Conservation (phyloP, 192 early-diverging fungal species). For the Radiomyces spectabilis region DNA sequence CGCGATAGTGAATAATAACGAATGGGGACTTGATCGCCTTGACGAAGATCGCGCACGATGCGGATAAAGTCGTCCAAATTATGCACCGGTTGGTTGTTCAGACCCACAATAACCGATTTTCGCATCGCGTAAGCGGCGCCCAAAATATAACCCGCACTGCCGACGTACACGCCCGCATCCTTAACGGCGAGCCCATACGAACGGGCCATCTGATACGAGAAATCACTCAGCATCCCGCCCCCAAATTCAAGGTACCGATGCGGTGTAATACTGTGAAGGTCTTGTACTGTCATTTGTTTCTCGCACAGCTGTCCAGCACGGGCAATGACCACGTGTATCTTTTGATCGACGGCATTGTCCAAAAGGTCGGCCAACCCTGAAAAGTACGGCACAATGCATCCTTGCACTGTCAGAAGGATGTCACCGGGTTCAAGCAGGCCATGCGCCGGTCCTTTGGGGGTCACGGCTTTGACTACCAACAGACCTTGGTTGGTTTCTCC, state of each 20-base stretch:
- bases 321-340: slow-evolving; percentile 42
- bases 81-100: slow-evolving; percentile 50
- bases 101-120: slow-evolving; percentile 52
- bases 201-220: slow-evolving; percentile 69
- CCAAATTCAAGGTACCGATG: slow-evolving; percentile 80
- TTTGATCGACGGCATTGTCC: slow-evolving; percentile 44
- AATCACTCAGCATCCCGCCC: slow-evolving; percentile 63
- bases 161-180: slow-evolving; percentile 72
- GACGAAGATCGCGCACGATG: slow-evolving; percentile 47
- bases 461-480: slow-evolving; percentile 49
- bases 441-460: slow-evolving; percentile 62
- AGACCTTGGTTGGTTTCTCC: slow-evolving; percentile 49
- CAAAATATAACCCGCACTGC: slow-evolving; percentile 56
- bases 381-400: slow-evolving; percentile 55
- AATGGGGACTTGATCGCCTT: slow-evolving; percentile 45
- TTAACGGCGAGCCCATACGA: slow-evolving; percentile 48
- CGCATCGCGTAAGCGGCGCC: slow-evolving; percentile 50
- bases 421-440: slow-evolving; percentile 57
- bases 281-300: slow-evolving; percentile 43
- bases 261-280: slow-evolving; percentile 71
- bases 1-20: slow-evolving; percentile 69
- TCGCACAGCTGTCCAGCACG: slow-evolving; percentile 39
- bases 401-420: slow-evolving; percentile 57
- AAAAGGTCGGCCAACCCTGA: slow-evolving; percentile 49
- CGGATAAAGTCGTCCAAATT: slow-evolving; percentile 58